A percentile compares a stretch with the other conserved stretches of the same genome.
phyloP scores from a whole-genome alignment of 805 yeast species.

The Zygosaccharomyces siamensis region DNA sequence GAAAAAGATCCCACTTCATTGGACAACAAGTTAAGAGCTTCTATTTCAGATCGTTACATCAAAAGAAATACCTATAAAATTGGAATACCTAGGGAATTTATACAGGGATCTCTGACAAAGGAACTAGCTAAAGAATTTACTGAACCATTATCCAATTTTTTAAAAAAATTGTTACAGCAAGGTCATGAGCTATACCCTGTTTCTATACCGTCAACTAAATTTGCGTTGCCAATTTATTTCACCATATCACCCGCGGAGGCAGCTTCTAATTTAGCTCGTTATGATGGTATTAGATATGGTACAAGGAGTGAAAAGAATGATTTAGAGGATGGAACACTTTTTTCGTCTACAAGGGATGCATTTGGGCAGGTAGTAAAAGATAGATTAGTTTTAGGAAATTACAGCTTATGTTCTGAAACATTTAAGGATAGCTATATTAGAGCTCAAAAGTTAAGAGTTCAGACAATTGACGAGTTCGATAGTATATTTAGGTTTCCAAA shows the following conservation, averaged over 20 bases:
- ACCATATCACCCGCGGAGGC: constrained; percentile 92
- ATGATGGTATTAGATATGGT: constrained; percentile 89
- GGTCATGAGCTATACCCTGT: constrained; percentile 57
- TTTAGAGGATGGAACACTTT: constrained; percentile 38
- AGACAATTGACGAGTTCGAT: constrained; percentile 62
- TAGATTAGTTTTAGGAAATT: constrained; percentile 81
- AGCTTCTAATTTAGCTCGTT: constrained; percentile 82
- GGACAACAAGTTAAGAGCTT: constrained; percentile 34
- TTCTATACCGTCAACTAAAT: constrained; percentile 63
- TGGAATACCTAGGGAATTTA: constrained; percentile 72
- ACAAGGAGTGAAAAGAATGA: constrained; percentile 38
- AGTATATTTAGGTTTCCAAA: constrained; percentile 51
- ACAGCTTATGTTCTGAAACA: constrained; percentile 70
- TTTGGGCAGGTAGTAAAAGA: constrained; percentile 83
- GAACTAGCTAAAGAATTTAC: constrained; percentile 43
- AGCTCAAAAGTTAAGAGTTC: constrained; percentile 64
- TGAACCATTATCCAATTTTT: constrained; percentile 43
- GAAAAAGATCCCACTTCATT: constrained; percentile 75
- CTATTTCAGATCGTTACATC: constrained; percentile 15
- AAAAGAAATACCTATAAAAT: constrained; percentile 39
- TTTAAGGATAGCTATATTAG: constrained; percentile 66
- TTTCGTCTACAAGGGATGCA: constrained; percentile 52
- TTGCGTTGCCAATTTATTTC: constrained; percentile 75
- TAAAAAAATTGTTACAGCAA: constrained; percentile 40
- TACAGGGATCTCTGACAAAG: constrained; percentile 49